These are phyloP conservation scores for Fusarium musae DNA, from an alignment of 2,329 filamentous ascomycete genomes.

Conservation along the genomic window DNA sequence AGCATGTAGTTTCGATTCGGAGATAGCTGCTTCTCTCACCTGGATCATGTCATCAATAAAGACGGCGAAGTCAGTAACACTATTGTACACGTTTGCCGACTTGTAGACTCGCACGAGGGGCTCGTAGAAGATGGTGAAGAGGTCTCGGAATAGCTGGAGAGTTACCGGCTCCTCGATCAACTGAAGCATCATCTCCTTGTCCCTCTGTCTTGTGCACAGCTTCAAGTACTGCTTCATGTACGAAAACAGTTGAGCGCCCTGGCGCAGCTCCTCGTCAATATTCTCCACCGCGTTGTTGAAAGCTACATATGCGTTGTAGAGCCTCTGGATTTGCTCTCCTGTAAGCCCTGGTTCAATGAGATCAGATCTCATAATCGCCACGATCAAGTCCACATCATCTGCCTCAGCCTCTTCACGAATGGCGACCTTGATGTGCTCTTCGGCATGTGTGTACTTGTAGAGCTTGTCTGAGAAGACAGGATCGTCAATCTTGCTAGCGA, in stretches of 20 bases:
- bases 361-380: slow-evolving; percentile 85
- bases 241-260: slow-evolving; percentile 92
- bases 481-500: slow-evolving; percentile 84
- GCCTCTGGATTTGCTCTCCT: slow-evolving; percentile 79
- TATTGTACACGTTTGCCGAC: slow-evolving; percentile 97
- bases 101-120: slow-evolving; percentile 97
- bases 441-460: slow-evolving; percentile 78
- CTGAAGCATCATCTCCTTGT: slow-evolving; percentile 96
- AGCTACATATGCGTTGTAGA: slow-evolving; percentile 95
- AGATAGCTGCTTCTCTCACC: slow-evolving; percentile 56
- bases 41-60: slow-evolving; percentile 94
- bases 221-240: slow-evolving; percentile 95
- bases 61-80: slow-evolving; percentile 92
- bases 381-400: slow-evolving; percentile 85
- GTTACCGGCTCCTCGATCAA: slow-evolving; percentile 98
- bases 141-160: slow-evolving; percentile 91
- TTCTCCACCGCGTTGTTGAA: slow-evolving; percentile 97
- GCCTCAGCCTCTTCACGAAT: slow-evolving; percentile 78
- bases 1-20: neutral
- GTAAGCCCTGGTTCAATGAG: slow-evolving; percentile 77
- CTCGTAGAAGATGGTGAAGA: slow-evolving; percentile 99
- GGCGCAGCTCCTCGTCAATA: slow-evolving; percentile 85
- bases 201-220: slow-evolving; percentile 87
- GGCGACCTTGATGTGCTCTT: slow-evolving; percentile 77
- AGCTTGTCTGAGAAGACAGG: slow-evolving; percentile 82